These are phyloP conservation scores for Ramularia collo-cygni DNA, from an alignment of 2,329 filamentous ascomycete genomes.

Conservation along the genomic window DNA sequence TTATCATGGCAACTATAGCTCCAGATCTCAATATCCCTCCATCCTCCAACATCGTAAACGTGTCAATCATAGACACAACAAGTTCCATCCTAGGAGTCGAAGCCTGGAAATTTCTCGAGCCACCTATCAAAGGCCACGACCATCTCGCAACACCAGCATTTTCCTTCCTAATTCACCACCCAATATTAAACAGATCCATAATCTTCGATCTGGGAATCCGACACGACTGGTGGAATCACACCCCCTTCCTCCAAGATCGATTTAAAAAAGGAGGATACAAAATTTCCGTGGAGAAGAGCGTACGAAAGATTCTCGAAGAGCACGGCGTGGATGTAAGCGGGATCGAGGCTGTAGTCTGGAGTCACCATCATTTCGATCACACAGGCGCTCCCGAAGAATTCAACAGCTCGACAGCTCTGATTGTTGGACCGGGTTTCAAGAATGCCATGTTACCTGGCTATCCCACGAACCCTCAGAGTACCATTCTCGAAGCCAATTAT, in stretches of 20 bases:
- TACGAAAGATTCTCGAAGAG: conserved; percentile 11
- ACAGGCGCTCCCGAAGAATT: conserved; percentile 45
- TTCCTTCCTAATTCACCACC: conserved; percentile 44
- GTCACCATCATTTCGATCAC: conserved; percentile 46
- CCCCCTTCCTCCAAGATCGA: conserved; percentile 4
- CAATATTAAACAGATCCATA: conserved; percentile 1
- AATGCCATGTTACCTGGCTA: conserved; percentile 41
- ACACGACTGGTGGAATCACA: conserved; percentile 31
- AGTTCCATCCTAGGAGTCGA: conserved; percentile 12
- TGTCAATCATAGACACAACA: conserved; percentile 28
- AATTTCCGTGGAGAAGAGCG: conserved; percentile 31
- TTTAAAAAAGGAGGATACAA: conserved; percentile 20
- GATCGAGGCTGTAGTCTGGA: conserved; percentile 7
- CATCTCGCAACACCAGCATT: conserved; percentile 32
- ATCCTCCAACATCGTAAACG: conserved; percentile 23
- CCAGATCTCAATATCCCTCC: conserved; percentile 26
- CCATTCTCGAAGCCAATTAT: conserved; percentile 9
- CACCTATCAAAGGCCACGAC: conserved; percentile 31
- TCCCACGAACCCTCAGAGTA: conserved; percentile 28
- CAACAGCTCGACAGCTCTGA: conserved; percentile 38
- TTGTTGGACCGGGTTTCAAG: conserved; percentile 49
- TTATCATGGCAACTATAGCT: conserved; percentile 12
- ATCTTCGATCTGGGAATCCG: conserved; percentile 42
- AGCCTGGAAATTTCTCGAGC: conserved; percentile 24
- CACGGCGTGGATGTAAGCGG: conserved; percentile 1